Evolutionary conservation across 169 alveolate genomes (phyloP).

Genomic region (Eimeria maxima): DNA sequence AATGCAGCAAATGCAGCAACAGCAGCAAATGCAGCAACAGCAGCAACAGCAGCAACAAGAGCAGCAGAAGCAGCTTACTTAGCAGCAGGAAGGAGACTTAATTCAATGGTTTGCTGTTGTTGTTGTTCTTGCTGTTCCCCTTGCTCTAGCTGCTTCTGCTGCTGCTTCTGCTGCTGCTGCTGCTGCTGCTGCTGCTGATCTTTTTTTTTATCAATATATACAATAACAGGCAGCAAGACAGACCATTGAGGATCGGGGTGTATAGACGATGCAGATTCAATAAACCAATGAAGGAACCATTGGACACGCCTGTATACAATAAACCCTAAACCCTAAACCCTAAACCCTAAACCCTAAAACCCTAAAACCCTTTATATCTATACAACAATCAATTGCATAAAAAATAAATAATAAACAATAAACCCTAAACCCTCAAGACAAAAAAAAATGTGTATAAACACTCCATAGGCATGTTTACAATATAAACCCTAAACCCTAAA

Average conservation of each 20-base stretch:
- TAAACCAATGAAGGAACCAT: constrained; percentile 85
- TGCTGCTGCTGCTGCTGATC: not conserved
- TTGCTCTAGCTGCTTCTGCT: no score
- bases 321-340: no score
- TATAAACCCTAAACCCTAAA: no score
- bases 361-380: not conserved
- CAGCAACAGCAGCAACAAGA: not conserved
- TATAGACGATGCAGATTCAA: constrained; percentile 83
- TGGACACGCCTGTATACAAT: constrained; percentile 83
- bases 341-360: constrained; percentile 24
- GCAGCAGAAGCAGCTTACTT: not conserved
- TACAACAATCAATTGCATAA: no score
- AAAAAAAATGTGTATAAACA: no score
- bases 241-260: constrained; percentile 84
- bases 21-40: not conserved
- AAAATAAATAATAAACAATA: no score
- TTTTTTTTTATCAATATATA: not conserved
- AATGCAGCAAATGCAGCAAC: not conserved
- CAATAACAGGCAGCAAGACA: constrained; percentile 79
- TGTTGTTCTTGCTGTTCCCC: no score
- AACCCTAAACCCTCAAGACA: no score
- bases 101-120: no score
- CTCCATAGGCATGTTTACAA: no score
- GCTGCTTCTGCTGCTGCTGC: not conserved
- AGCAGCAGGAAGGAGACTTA: not conserved